phyloP scores from a whole-genome alignment of 805 yeast genomes.

The Scheffersomyces amazonensis region DNA sequence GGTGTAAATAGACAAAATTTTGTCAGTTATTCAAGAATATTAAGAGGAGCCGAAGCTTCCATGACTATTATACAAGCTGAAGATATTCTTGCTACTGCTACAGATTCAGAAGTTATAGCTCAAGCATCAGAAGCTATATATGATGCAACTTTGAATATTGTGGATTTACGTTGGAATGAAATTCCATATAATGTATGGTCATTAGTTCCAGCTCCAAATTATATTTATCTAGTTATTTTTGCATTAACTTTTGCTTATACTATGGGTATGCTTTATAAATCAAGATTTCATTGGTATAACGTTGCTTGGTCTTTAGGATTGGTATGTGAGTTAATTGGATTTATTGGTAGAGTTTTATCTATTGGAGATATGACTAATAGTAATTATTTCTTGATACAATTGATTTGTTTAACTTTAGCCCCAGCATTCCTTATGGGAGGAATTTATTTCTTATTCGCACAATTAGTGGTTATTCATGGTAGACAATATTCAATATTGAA shows the following conservation, averaged over 20 bases:
- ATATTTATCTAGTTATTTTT: conserved; percentile 25
- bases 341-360: conserved; percentile 31
- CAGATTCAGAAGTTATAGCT: conserved; percentile 19
- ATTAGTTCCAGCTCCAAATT: conserved; percentile 27
- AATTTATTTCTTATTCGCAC: conserved; percentile 35
- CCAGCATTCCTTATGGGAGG: conserved; percentile 43
- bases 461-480: conserved; percentile 32
- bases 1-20: conserved; percentile 10
- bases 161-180: conserved; percentile 20
- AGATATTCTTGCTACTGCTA: conserved; percentile 34
- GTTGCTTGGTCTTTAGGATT: conserved; percentile 31
- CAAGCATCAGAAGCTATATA: conserved; percentile 30
- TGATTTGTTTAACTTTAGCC: conserved; percentile 29
- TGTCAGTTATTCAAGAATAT: conserved; percentile 14
- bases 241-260: conserved; percentile 17
- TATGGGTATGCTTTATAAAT: conserved; percentile 19
- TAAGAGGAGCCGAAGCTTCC: conserved; percentile 34
- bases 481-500: conserved; percentile 30
- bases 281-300: conserved; percentile 36
- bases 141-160: conserved; percentile 25
- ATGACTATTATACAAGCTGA: conserved; percentile 28
- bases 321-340: conserved; percentile 30
- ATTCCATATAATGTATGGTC: conserved; percentile 28
- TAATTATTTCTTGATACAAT: conserved; percentile 25
- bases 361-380: conserved; percentile 18